Base-by-base conservation (phyloP, 2,329 filamentous ascomycete genomes). In the Fusarium palustre region DNA sequence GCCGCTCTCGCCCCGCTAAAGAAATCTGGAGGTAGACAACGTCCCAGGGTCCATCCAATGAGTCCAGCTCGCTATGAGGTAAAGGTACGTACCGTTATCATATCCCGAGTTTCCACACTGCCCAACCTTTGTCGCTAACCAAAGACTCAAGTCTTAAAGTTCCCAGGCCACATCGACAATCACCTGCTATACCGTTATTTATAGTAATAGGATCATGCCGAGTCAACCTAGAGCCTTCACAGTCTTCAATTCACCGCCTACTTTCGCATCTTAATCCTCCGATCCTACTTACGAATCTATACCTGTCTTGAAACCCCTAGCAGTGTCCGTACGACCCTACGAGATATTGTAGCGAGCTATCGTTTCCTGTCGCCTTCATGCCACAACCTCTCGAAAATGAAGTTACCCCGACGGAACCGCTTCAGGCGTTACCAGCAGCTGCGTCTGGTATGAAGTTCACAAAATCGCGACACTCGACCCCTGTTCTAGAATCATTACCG, bases 351-450 rank as follows among this genome's bases (percentile, higher is more conserved):
- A 61, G 22, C 33, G 68, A 67, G 42, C 47, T 55, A 50, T 59
- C 48, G 30, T 49, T 49, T 53, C 55, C 68, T 71, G 69, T 73
- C 78, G 79, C 76, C 80, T 88, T 85, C 83, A 92, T 92, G 90
- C 89, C 89, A 86, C 86, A 88, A 80, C 82, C 86, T 77, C 83
- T 87, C 78, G 83, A 91, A 88, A 88, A 84, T 82, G 82, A 85
- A 76, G 59, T 50, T 49, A 81, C 87, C 77, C 85, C 88, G 74
- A 84, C 87, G 81, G 87, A 90, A 80, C 88, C 90, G 78, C 87
- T 91, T 80, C 88, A 90, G 79, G 87, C 90, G 75, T 86, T 91
- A 79, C 90, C 91, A 75, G 82, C 88, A 76, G 89, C 90, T 71
- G 85, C 88, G 72, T 87, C 90, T 66, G 77, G 83, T 68, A 74